Conservation (phyloP, 2,329 filamentous ascomycete genomes). For the Aschersonia sp. region DNA sequence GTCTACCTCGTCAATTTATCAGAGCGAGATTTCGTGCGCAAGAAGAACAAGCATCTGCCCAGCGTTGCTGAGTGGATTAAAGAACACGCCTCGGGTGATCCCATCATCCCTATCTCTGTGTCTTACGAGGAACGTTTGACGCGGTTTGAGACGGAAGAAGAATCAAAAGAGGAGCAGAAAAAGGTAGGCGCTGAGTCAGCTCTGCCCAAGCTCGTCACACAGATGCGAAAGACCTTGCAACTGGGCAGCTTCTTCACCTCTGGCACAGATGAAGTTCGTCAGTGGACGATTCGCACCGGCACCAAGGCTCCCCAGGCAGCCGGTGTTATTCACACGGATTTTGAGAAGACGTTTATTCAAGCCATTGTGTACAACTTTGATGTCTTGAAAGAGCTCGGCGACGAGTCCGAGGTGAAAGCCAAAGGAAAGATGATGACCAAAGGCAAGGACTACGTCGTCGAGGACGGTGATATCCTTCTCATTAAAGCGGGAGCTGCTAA, state of each 20-base stretch:
- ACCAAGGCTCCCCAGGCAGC: constrained; percentile 96
- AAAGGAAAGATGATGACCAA: constrained; percentile 98
- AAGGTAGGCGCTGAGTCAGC: constrained; percentile 73
- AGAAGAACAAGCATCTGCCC: constrained; percentile 98
- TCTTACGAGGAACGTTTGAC: constrained; percentile 86
- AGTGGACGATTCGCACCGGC: constrained; percentile 94
- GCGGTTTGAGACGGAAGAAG: constrained; percentile 61
- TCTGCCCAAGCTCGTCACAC: constrained; percentile 77
- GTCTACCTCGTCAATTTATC: constrained; percentile 95
- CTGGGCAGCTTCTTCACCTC: constrained; percentile 95
- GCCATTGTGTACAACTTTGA: constrained; percentile 84
- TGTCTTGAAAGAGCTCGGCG: constrained; percentile 69
- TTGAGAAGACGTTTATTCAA: constrained; percentile 99
- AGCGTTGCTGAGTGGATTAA: constrained; percentile 95
- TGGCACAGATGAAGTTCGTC: constrained; percentile 86
- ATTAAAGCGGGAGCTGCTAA: constrained; percentile 85
- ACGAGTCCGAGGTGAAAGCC: constrained; percentile 77
- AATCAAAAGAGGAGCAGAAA: constrained; percentile 76
- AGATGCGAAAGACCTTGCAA: constrained; percentile 86
- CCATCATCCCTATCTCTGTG: constrained; percentile 86
- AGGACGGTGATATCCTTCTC: constrained; percentile 69
- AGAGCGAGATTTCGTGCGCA: constrained; percentile 91
- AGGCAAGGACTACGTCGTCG: constrained; percentile 89
- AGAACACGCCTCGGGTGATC: constrained; percentile 71
- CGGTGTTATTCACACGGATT: constrained; percentile 95